phyloP scores from a whole-genome alignment of 495 filamentous ascomycete species.

The Viridothelium virens region DNA sequence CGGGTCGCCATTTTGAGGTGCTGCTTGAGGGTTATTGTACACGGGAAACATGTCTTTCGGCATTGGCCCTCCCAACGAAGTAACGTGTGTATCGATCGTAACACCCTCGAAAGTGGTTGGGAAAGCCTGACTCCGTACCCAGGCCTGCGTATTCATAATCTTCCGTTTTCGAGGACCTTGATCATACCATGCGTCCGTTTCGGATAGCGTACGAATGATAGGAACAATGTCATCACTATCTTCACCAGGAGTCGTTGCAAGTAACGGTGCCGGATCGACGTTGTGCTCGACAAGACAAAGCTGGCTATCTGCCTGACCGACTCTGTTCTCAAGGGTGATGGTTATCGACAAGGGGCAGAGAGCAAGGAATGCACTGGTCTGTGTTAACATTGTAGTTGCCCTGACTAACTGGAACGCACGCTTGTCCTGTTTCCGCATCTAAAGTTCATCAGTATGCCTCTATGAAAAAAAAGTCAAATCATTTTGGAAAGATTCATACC shows the following conservation, averaged over 20 bases:
- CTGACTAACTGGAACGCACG: neutral
- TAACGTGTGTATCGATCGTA: neutral
- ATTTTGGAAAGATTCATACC: neutral
- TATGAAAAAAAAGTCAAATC: neutral
- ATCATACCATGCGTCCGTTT: neutral
- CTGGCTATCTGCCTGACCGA: neutral
- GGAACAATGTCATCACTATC: neutral
- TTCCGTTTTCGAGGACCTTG: neutral
- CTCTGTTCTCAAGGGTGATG: neutral
- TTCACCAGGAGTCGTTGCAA: neutral
- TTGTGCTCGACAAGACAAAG: neutral
- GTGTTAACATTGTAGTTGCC: neutral
- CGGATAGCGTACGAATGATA: neutral
- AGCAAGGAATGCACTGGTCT: neutral
- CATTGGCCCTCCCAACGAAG: neutral
- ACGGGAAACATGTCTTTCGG: neutral
- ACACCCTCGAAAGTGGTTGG: neutral
- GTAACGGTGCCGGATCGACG: neutral
- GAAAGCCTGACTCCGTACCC: neutral
- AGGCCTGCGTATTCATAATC: neutral
- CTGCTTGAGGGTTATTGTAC: neutral
- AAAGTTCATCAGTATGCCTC: neutral
- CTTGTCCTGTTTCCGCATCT: neutral
- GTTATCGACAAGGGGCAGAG: neutral
- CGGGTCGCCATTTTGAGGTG: neutral